Conservation (phyloP, 768 basidiomycete genomes). For the Cyclocybe cylindracea region DNA sequence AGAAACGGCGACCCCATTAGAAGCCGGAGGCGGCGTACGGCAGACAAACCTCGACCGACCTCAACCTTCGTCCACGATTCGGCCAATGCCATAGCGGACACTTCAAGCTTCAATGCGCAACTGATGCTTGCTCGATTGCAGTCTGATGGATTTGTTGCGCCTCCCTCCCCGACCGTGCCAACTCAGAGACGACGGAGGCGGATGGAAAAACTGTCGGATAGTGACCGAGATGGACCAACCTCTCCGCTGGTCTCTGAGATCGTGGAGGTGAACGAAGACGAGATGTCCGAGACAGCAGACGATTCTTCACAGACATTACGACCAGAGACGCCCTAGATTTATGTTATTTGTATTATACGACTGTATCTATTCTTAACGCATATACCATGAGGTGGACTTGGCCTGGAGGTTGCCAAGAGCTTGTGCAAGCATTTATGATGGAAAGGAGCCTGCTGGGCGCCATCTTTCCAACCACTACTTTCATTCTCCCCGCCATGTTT, state of each 20-base stretch:
- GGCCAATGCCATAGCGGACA: constrained; percentile 36
- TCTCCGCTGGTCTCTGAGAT: constrained; percentile 36
- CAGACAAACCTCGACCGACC: constrained; percentile 30
- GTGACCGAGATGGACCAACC: constrained; percentile 27
- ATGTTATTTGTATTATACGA: constrained; percentile 4
- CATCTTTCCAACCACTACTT: constrained; percentile 15
- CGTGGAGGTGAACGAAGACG: constrained; percentile 23
- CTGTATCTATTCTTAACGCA: constrained; percentile 4
- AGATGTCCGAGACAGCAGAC: constrained; percentile 8
- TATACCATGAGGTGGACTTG: constrained; percentile 3
- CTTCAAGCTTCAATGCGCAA: constrained; percentile 58
- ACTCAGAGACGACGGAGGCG: constrained; percentile 39
- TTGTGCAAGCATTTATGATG: not conserved
- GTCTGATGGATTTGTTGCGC: constrained; percentile 63
- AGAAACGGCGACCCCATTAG: constrained; percentile 67
- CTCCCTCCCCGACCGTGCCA: constrained; percentile 52
- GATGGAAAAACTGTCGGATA: constrained; percentile 27
- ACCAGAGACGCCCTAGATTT: not conserved
- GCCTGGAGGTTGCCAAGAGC: constrained; percentile 3
- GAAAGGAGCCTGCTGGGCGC: not conserved
- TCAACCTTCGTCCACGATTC: constrained; percentile 35
- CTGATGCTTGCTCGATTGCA: constrained; percentile 78
- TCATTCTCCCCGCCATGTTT: constrained; percentile 29
- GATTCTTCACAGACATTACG: not conserved
- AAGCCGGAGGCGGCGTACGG: constrained; percentile 52